Base-by-base conservation (phyloP, 2,329 filamentous ascomycete species). In the Aphanocladium album region DNA sequence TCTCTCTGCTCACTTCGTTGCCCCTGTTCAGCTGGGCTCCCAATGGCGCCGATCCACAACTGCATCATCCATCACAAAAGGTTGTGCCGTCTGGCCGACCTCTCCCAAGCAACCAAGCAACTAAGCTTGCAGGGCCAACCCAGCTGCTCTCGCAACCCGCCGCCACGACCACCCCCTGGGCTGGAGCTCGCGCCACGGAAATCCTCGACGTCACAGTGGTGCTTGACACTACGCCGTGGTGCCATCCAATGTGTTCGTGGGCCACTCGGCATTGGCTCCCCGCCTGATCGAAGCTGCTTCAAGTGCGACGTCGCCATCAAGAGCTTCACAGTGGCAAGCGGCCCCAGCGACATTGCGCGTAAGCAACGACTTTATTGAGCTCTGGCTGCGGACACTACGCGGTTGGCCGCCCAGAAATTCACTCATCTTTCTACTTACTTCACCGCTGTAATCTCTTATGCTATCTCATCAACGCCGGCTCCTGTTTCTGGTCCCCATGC, bases 21-120 rank as follows among this genome's bases (percentile, higher is more conserved):
- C 45, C 55, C 56, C 56, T 58, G 56, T 25, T 47, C 56, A 58
- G 56, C 56, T 58, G 56, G 56, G 56, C 56, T 51, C 45, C 9
- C 33, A 37, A 49, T 33, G 25, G 30, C 21, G 52, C 46, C n/a
- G 56, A 33, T 58, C 56, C 56, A 58, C 56, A 58, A 9, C 41
- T 5, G 33, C 43, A 57, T 57, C 43, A 55, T 45, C 23, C 35
- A 7, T 30, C 51, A 41, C 35, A 43, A 9, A 25, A 47, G 33
- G 30, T 37, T 52, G 50, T 9, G 50, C 27, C 19, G 21, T 7
- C 23, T 51, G 11, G 49, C n/a, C 49, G 27, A 37, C 27, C 49
- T 35, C 25, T n/a, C 33, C 52, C 37, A 11, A 17, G 25, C 33
- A 41, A 25, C 14, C 33, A 41, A 23, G n/a, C 12, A 8, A 23